A percentile compares a stretch with the other conserved stretches of the same genome.
phyloP scores from a whole-genome alignment of 148 eudicot species.

The Camellia japonica region DNA sequence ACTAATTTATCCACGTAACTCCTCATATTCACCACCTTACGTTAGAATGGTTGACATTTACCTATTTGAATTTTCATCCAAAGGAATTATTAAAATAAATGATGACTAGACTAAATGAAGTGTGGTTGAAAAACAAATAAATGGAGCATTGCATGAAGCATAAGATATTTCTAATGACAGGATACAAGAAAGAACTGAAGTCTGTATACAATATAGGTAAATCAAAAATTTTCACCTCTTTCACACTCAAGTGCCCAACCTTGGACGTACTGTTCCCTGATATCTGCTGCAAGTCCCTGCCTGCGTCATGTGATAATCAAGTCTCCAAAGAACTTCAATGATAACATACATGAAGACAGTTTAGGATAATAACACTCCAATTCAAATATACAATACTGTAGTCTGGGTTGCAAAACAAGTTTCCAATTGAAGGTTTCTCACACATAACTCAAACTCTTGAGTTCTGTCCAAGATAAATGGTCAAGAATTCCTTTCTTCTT shows the following conservation, averaged over 20 bases:
- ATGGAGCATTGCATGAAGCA: not conserved
- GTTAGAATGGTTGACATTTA: not conserved
- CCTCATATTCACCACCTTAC: not conserved
- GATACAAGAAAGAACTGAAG: not conserved
- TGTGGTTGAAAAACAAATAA: not conserved
- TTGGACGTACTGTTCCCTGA: constrained; percentile 70
- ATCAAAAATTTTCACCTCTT: constrained; percentile 54
- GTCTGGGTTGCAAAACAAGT: not conserved
- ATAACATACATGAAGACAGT: constrained; percentile 6
- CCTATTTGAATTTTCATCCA: not conserved
- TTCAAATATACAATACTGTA: not conserved
- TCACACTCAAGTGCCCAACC: constrained; percentile 68
- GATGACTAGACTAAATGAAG: not conserved
- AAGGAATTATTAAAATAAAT: not conserved
- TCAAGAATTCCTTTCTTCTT: not conserved
- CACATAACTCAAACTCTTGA: not conserved
- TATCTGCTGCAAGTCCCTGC: constrained; percentile 96
- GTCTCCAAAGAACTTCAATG: constrained; percentile 28
- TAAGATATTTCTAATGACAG: not conserved
- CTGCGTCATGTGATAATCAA: constrained; percentile 59
- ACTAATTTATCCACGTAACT: not conserved
- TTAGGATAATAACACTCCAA: not conserved
- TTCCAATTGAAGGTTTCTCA: not conserved
- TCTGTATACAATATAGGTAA: not conserved
- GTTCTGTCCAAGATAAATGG: not conserved